Conservation (phyloP, 2,329 filamentous ascomycete genomes). For the Beauveria scarabaeidicola region DNA sequence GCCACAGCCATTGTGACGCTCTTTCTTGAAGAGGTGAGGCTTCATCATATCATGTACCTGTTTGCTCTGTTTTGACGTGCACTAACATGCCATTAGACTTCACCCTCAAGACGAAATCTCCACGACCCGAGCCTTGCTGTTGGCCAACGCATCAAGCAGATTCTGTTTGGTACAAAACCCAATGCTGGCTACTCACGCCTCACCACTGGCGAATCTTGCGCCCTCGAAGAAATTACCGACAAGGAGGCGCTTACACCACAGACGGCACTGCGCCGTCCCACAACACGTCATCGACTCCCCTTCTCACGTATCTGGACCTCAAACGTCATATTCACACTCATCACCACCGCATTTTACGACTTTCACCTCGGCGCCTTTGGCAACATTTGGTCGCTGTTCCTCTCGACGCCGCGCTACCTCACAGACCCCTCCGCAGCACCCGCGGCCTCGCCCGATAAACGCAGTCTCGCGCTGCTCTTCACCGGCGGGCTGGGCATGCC, state of each 20-base stretch:
- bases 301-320: conserved; percentile 38
- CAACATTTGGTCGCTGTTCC: conserved; percentile 59
- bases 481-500: conserved; percentile 60
- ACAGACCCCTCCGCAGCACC: conserved; percentile 22
- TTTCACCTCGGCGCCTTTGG: conserved; percentile 64
- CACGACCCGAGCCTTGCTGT: conserved; percentile 36
- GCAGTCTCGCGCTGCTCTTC: conserved; percentile 43
- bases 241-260: conserved; percentile 2
- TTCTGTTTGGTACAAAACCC: conserved; percentile 20
- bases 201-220: conserved; percentile 13
- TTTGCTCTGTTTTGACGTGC: background rate
- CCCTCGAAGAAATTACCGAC: background rate
- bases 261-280: conserved; percentile 11
- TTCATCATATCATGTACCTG: background rate
- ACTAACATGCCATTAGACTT: conserved; percentile 29
- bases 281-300: conserved; percentile 20
- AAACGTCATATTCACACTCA: conserved; percentile 43
- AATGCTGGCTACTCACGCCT: conserved; percentile 25
- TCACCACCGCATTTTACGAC: conserved; percentile 60
- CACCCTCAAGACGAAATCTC: conserved; percentile 35
- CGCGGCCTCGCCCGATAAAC: conserved; percentile 20
- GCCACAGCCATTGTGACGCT: conserved; percentile 50
- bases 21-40: conserved; percentile 54
- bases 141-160: conserved; percentile 23
- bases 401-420: conserved; percentile 52